Evolutionary conservation across 202 grass and related monocot genomes (phyloP), one percentile per base, ranked within the genome.

Genomic region (Setaria viridis): DNA sequence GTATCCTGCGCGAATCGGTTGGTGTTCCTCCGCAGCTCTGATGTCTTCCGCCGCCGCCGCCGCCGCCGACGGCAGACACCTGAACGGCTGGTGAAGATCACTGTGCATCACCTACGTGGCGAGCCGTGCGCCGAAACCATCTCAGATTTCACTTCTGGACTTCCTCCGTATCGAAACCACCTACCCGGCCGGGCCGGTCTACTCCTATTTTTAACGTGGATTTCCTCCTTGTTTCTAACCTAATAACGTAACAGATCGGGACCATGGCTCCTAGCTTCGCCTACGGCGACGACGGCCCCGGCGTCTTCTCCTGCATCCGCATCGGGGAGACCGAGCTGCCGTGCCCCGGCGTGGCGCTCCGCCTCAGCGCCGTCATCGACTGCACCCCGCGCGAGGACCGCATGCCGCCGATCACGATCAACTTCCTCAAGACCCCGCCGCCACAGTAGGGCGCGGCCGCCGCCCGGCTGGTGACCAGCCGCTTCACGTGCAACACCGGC

Each of bases 341-440:
- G 15, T 73, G 84, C 67, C 46, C 57, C 9, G 33, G 67, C 57
- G 11, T 80, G 6, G 57, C 32, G n/a, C 45, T 86, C 34, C 20
- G 45, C 55, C 29, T 79, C 42, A 21, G 1, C 11, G 20, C 69
- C 56, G 70, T 63, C 69, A 64, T 83, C 57, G 55, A 74, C 70
- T 51, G 69, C 81, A 15, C 9, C 15, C 43, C 2, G 4, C 4
- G 19, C 81, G 7, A 39, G 17, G 43, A 25, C 2, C 69, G 7
- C 81, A 50, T 17, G 29, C 81, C 81, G 42, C 57, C 29, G 29
- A 0, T 83, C 42, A 83, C 68, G 1, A 73, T 83, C 29, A 11
- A 49, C 11, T 49, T 83, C 80, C 10, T 83, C 68, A 73, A 60
- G 4, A 49, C 12, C 17, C 19, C 4, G 14, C 8, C 41, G 7